Evolutionary conservation across 2,329 filamentous ascomycete genomes (phyloP), one percentile per base, ranked within the genome.

Genomic region (Balansia obtecta): DNA sequence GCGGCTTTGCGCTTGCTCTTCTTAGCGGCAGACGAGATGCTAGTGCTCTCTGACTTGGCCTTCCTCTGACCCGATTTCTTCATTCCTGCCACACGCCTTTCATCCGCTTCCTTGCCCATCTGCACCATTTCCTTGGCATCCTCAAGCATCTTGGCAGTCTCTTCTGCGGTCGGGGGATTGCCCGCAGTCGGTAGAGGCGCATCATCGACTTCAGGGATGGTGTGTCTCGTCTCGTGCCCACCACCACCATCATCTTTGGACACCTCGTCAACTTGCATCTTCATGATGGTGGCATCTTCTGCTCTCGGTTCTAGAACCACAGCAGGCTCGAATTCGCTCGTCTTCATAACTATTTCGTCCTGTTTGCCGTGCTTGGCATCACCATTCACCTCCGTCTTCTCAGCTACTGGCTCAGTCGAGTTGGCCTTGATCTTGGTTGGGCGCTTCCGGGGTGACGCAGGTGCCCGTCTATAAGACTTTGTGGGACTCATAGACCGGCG

Each of bases 91-190:
- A 75, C 33, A 8, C 62, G 62, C 9, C 68, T 64, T 51, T 75
- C 34, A 8, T 63, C 63, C 9, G 69, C 65, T 64, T 74, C 69
- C 55, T 76, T 71, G 53, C 77, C 77, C 53, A 82, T 82, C 54
- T 85, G 78, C 5, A 96, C 90, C 87, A 96, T 95, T 57, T 83
- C 80, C 69, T 85, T 88, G 33, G 93, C 93, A 60, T 88, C 82
- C 30, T 83, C 83, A 52, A 97, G 84, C 85, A 96, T 89, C 50
- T 83, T 79, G 51, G 85, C 77, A 1, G 89, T 83, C 59, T 93
- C 86, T 55, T 89, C 85, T 0, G 87, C 82, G 12, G 82, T 79
- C 0, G 86, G 83, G 9, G 89, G 75, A 53, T 87, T 80, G 49
- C 76, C 78, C 10, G 80, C 74, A 4, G 61, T 65, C 8, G 66